Conservation (phyloP, 352 stramenopile species). For the Pythium scleroteichum region DNA sequence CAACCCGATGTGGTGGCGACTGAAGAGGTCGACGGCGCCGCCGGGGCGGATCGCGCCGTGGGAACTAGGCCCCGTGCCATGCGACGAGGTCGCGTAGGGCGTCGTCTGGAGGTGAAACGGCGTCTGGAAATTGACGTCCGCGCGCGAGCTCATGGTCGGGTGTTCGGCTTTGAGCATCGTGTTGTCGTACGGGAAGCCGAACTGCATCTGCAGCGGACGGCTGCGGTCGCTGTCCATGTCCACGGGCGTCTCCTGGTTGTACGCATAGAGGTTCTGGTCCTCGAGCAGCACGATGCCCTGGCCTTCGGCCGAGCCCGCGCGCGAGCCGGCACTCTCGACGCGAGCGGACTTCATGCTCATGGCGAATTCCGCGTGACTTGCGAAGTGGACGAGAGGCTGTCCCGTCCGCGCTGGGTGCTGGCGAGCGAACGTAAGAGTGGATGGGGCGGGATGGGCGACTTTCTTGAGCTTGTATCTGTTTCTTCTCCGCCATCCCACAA, state of each 20-base stretch:
- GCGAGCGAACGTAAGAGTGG: too few species aligned
- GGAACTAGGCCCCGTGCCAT: background rate
- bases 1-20: constrained; percentile 9
- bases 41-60: background rate
- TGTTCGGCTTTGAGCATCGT: background rate
- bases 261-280: constrained; percentile 16
- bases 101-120: background rate
- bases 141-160: background rate
- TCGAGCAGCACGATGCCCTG: constrained; percentile 18
- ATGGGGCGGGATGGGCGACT: too few species aligned
- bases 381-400: too few species aligned
- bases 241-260: background rate
- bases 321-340: too few species aligned
- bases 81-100: background rate
- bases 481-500: too few species aligned
- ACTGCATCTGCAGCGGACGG: background rate
- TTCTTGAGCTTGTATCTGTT: too few species aligned
- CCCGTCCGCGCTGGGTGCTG: too few species aligned
- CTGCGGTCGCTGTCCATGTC: background rate
- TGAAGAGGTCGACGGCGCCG: background rate
- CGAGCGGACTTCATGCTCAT: too few species aligned
- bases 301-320: too few species aligned
- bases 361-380: too few species aligned
- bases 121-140: background rate
- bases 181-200: background rate